Evolutionary conservation across 2,329 filamentous ascomycete species (phyloP).

Genomic region (Trichoderma sp.): DNA sequence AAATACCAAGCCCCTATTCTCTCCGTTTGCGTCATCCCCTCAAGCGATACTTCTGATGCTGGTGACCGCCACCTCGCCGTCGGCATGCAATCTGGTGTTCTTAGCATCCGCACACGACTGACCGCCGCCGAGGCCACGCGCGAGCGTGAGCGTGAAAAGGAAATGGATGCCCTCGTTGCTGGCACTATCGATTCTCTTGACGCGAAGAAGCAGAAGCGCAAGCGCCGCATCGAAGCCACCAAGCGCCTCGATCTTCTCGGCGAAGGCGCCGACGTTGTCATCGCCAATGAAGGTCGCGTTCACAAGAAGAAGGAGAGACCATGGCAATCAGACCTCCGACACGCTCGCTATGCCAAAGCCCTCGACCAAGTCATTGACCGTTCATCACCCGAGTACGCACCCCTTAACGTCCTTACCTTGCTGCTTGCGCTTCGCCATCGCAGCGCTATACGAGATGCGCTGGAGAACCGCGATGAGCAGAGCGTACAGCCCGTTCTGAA

Average conservation of each 20-base stretch:
- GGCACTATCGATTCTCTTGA: conserved; percentile 79
- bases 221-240: conserved; percentile 48
- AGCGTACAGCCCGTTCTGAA: conserved; percentile 77
- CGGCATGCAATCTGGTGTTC: conserved; percentile 89
- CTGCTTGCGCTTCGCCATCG: conserved; percentile 84
- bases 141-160: conserved; percentile 74
- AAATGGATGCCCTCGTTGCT: conserved; percentile 78
- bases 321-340: conserved; percentile 82
- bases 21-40: conserved; percentile 69
- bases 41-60: conserved; percentile 39
- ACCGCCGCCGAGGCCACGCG: conserved; percentile 76
- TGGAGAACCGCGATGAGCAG: conserved; percentile 77
- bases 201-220: conserved; percentile 66
- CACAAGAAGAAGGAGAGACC: conserved; percentile 59
- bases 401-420: conserved; percentile 68
- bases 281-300: conserved; percentile 65
- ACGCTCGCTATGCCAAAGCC: conserved; percentile 72
- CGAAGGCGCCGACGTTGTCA: conserved; percentile 83
- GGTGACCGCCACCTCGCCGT: conserved; percentile 93
- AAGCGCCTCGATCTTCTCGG: conserved; percentile 74
- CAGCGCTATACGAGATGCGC: conserved; percentile 75
- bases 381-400: conserved; percentile 50
- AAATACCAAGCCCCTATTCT: conserved; percentile 94
- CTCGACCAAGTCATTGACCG: conserved; percentile 73
- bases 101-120: conserved; percentile 85